These are phyloP conservation scores for Trametes hirsuta DNA, from an alignment of 1,284 basidiomycete species.

Conservation along the genomic window DNA sequence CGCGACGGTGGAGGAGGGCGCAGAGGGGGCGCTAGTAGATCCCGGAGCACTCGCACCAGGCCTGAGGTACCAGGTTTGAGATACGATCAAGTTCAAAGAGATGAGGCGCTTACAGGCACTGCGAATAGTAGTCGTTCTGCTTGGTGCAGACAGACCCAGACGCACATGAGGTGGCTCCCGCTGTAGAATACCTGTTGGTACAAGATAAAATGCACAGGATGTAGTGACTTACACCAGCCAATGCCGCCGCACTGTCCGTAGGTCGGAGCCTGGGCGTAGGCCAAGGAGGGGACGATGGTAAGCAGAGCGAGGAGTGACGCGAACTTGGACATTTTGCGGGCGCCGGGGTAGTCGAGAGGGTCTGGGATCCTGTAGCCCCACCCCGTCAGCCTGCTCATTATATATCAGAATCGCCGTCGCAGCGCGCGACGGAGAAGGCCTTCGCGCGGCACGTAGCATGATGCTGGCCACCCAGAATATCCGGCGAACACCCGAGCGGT, in stretches of 20 bases:
- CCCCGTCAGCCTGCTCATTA: conserved; percentile 9
- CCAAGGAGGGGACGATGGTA: conserved; percentile 48
- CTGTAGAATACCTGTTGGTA: conserved; percentile 31
- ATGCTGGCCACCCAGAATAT: conserved; percentile 28
- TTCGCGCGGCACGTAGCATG: conserved; percentile 12
- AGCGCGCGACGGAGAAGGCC: neutral
- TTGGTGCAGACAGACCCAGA: conserved; percentile 42
- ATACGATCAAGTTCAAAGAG: neutral
- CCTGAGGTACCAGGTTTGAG: neutral
- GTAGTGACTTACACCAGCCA: conserved; percentile 47
- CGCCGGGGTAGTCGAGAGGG: conserved; percentile 17
- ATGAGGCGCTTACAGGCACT: conserved; percentile 51
- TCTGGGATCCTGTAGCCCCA: conserved; percentile 21
- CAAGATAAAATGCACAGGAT: neutral
- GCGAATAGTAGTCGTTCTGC: conserved; percentile 56
- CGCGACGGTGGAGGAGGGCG: conserved; percentile 19
- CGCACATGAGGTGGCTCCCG: conserved; percentile 51
- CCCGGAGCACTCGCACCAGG: conserved; percentile 1
- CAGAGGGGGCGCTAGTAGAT: conserved; percentile 12
- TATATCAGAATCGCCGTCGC: conserved; percentile 14
- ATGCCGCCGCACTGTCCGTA: conserved; percentile 58
- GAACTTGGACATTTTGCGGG: conserved; percentile 51
- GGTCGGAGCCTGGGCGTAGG: conserved; percentile 45
- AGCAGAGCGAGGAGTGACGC: conserved; percentile 49
- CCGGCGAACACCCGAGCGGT: conserved; percentile 48